A percentile compares a stretch with the other conserved stretches of the same genome.
Evolutionary conservation across 768 basidiomycete genomes (phyloP).

Genomic region (Pisolithus sp.): DNA sequence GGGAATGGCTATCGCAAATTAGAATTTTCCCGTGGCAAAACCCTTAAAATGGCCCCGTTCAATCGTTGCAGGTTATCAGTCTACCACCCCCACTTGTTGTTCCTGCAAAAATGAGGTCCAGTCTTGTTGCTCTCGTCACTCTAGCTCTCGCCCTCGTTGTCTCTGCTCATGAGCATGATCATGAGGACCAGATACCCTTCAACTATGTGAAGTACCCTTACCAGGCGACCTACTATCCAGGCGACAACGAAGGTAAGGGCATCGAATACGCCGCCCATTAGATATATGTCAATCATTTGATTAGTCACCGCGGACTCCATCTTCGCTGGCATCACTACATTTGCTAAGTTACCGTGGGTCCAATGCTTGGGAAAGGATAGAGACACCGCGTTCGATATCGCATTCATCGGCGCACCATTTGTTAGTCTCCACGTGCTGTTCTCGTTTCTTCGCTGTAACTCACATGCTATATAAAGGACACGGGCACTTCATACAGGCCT

Average conservation of each 20-base stretch:
- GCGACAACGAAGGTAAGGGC: constrained; percentile 49
- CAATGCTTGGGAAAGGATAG: constrained; percentile 66
- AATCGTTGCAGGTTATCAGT: neutral
- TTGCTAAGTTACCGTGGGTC: constrained; percentile 82
- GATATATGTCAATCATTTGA: neutral
- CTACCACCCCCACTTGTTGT: neutral
- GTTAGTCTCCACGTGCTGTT: constrained; percentile 31
- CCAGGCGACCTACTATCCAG: constrained; percentile 48
- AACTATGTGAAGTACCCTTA: constrained; percentile 64
- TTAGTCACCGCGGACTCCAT: constrained; percentile 70
- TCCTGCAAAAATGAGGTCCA: constrained; percentile 17
- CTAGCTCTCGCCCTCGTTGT: constrained; percentile 21
- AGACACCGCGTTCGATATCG: constrained; percentile 64
- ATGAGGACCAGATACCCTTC: constrained; percentile 53
- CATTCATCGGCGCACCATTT: constrained; percentile 75
- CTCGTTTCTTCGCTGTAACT: neutral
- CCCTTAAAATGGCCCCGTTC: constrained; percentile 11
- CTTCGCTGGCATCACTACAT: constrained; percentile 80
- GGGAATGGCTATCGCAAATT: constrained; percentile 4
- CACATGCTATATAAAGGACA: constrained; percentile 39
- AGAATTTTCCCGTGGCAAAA: constrained; percentile 23
- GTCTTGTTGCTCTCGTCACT: constrained; percentile 19
- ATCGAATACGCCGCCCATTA: neutral
- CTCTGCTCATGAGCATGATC: constrained; percentile 34
- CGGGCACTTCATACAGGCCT: constrained; percentile 70